phyloP scores from a whole-genome alignment of 805 yeast genomes.

The Candida takata region DNA sequence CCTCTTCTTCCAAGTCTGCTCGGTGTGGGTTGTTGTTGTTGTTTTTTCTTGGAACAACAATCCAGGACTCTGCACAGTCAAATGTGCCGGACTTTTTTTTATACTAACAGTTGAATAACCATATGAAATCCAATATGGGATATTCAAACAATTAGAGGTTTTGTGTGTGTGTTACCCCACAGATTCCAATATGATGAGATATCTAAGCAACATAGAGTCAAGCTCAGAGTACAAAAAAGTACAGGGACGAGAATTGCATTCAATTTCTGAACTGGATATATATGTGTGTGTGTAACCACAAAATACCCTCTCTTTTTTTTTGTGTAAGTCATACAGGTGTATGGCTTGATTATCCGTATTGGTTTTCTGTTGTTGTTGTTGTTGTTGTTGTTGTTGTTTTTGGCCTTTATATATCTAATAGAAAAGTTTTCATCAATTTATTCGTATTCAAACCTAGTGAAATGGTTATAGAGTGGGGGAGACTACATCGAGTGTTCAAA shows the following conservation, averaged over 20 bases:
- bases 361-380: not conserved
- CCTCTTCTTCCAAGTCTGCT: conserved; percentile 31
- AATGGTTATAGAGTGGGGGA: no score
- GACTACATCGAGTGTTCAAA: no score
- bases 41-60: not conserved
- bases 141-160: no score
- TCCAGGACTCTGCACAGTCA: conserved; percentile 45
- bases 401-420: no score
- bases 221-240: conserved; percentile 61
- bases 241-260: conserved; percentile 69
- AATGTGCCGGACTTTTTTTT: conserved; percentile 48
- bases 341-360: conserved; percentile 14
- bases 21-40: conserved; percentile 1
- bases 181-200: conserved; percentile 76
- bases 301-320: conserved; percentile 6
- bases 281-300: no score
- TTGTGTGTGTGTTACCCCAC: no score
- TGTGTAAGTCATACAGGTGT: conserved; percentile 13
- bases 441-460: no score
- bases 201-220: conserved; percentile 81
- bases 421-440: no score
- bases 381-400: no score
- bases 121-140: conserved; percentile 7
- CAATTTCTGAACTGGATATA: no score
- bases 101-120: conserved; percentile 1